phyloP scores from a whole-genome alignment of 73 alveolate genomes.

The Loxodes magnus region DNA sequence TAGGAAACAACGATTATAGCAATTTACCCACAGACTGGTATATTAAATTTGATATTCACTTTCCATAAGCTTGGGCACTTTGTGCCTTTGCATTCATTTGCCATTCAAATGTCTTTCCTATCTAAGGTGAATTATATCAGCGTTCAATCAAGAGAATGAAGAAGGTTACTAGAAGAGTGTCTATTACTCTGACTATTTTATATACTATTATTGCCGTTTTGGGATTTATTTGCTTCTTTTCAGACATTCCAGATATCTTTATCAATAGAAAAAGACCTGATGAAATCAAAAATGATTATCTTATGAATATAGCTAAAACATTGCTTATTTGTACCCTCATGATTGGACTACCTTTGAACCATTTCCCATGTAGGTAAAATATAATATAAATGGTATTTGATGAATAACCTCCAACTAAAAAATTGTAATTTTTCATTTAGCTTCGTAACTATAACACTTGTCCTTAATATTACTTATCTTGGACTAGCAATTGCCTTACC shows the following conservation, averaged over 20 bases:
- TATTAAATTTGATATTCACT: slow-evolving; percentile 16
- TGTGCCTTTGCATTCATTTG: slow-evolving; percentile 36
- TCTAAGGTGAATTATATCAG: slow-evolving; percentile 26
- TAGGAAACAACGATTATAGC: not conserved
- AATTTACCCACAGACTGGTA: not conserved
- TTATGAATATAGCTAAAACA: slow-evolving; percentile 7
- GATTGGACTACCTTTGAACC: slow-evolving; percentile 4
- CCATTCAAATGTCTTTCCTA: slow-evolving; percentile 21
- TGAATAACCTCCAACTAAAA: too few relatives aligned
- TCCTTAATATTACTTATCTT: too few relatives aligned
- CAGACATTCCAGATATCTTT: slow-evolving; percentile 19
- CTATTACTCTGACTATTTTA: slow-evolving; percentile 10
- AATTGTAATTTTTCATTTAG: too few relatives aligned
- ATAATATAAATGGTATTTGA: slow-evolving; percentile 1
- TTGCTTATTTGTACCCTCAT: slow-evolving; percentile 3
- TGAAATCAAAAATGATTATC: slow-evolving; percentile 11
- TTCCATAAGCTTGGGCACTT: slow-evolving; percentile 31
- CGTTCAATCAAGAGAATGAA: slow-evolving; percentile 25
- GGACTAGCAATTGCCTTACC: too few relatives aligned
- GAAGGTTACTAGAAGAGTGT: slow-evolving; percentile 32
- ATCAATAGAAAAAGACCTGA: slow-evolving; percentile 19
- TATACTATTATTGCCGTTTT: slow-evolving; percentile 23
- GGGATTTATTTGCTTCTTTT: slow-evolving; percentile 24
- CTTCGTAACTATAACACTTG: too few relatives aligned
- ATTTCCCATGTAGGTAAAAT: slow-evolving; percentile 4